phyloP scores from a whole-genome alignment of 169 alveolate genomes.

The Plasmodium sp. region DNA sequence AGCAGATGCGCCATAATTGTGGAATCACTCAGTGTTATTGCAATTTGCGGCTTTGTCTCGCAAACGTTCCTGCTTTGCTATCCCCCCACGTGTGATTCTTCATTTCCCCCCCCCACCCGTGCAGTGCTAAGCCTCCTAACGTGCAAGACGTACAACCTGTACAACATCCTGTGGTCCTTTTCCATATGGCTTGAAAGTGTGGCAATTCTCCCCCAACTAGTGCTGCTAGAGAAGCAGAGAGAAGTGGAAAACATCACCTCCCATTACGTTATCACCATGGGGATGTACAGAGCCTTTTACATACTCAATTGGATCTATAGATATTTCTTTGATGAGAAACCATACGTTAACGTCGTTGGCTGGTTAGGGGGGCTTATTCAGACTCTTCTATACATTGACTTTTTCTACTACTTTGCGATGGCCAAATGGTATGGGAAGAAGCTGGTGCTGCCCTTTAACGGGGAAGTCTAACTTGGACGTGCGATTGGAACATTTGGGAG shows the following conservation, averaged over 20 bases:
- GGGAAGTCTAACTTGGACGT: slow-evolving; percentile 78
- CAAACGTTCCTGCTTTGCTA: not conserved
- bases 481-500: not conserved
- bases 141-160: slow-evolving; percentile 72
- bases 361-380: slow-evolving; percentile 95
- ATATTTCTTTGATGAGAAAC: slow-evolving; percentile 87
- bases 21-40: not conserved
- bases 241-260: slow-evolving; percentile 97
- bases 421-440: slow-evolving; percentile 92
- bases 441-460: slow-evolving; percentile 88
- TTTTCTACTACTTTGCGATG: slow-evolving; percentile 95
- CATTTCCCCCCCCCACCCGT: not conserved
- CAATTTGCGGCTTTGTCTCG: not conserved
- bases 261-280: slow-evolving; percentile 94
- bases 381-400: slow-evolving; percentile 94
- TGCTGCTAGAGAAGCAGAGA: slow-evolving; percentile 93
- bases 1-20: not conserved
- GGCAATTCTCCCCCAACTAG: slow-evolving; percentile 96
- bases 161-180: slow-evolving; percentile 95
- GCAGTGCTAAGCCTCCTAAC: slow-evolving; percentile 79
- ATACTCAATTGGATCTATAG: slow-evolving; percentile 95
- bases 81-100: not conserved
- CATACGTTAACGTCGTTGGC: slow-evolving; percentile 89
- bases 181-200: slow-evolving; percentile 97
- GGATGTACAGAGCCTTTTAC: slow-evolving; percentile 94